Base-by-base conservation (phyloP, 192 early-diverging fungal genomes). In the Linnemannia exigua region DNA sequence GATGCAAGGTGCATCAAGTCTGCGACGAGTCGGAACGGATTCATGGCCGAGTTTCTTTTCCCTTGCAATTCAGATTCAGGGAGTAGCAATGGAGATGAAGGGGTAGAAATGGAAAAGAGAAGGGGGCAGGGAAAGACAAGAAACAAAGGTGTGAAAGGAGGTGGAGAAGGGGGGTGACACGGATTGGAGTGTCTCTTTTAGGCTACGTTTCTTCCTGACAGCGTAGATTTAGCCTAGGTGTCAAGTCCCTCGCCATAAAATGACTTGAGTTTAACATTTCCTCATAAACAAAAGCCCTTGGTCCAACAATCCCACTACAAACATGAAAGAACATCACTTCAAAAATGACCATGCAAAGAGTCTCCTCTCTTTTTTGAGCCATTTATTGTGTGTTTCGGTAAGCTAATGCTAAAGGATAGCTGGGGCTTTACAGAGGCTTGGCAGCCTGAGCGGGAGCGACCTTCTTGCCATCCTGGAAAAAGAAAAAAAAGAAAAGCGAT, bases 1-100 rank as follows among this genome's bases (percentile, higher is more conserved):
- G 97, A 98, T 72, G 93, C 95, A 82, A 98, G 88, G 87, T 98
- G 98, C 90, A 97, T 93, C 90, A 99, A 88, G 90, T 98, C 97
- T 51, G 94, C 97, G 33, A 94, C 75, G 48, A 97, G 90, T 48
- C 95, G 94, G 90, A 98, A 98, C 78, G 97, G 87, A 86, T 99
- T 99, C 96, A 99, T 98, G 46, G 71, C 63, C 12, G 78, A 67
- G 41, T 25, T 38, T 35, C 33, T 25, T 48, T 6, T 22, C 68
- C 0, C 17, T 16, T 22, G 58, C 25, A 63, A 54, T 31, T 33
- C 58, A 31, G 58, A 28, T 63, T 22, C 25, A n/a, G 12, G 52
- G 58, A 52, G 50, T 54, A 28, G 69, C 31, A 61, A 36, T 80
- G 71, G 31, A 52, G 79, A 11, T 12, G 46, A 68, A 2, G 50